A percentile compares a stretch with the other conserved stretches of the same genome.
These are phyloP conservation scores for Purpureocillium takamizusanense DNA, from an alignment of 2,329 filamentous ascomycete species.

Conservation along the genomic window DNA sequence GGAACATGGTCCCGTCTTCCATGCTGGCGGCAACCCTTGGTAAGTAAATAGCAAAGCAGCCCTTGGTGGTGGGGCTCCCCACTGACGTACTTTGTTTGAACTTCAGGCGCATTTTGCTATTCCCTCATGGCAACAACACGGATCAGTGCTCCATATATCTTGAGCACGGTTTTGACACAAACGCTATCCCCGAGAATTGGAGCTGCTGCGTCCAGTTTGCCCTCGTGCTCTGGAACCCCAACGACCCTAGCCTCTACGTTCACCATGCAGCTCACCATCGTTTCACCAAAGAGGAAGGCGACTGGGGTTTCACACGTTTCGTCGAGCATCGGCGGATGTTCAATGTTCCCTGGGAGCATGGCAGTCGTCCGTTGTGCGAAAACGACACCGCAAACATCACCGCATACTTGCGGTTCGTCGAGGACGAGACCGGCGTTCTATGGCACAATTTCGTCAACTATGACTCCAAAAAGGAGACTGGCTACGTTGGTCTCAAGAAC, in stretches of 20 bases:
- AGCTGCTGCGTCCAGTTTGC: conserved; percentile 95
- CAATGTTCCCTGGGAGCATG: conserved; percentile 63
- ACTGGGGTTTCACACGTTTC: conserved; percentile 98
- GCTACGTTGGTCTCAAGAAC: conserved; percentile 92
- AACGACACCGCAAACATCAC: conserved; percentile 72
- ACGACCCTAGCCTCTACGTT: conserved; percentile 76
- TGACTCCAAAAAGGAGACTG: conserved; percentile 98
- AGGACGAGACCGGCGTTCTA: conserved; percentile 79
- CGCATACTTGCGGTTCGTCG: conserved; percentile 71
- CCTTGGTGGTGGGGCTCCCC: neutral
- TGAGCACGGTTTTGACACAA: conserved; percentile 80
- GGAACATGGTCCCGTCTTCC: conserved; percentile 80
- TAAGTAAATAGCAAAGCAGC: conserved; percentile 31
- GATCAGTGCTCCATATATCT: conserved; percentile 93
- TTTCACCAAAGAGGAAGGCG: conserved; percentile 91
- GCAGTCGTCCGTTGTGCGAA: conserved; percentile 63
- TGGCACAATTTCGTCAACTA: conserved; percentile 94
- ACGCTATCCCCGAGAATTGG: conserved; percentile 79
- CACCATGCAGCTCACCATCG: conserved; percentile 86
- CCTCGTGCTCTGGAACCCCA: conserved; percentile 87
- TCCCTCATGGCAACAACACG: conserved; percentile 89
- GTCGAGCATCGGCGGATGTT: conserved; percentile 83
- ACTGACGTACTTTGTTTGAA: neutral
- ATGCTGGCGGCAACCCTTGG: conserved; percentile 84
- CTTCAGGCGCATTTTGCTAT: conserved; percentile 81